Percentiles rank a stretch among this genome's conserved stretches.
Conservation (phyloP, 257 asterid genomes). For the Ligustrum vulgare region DNA sequence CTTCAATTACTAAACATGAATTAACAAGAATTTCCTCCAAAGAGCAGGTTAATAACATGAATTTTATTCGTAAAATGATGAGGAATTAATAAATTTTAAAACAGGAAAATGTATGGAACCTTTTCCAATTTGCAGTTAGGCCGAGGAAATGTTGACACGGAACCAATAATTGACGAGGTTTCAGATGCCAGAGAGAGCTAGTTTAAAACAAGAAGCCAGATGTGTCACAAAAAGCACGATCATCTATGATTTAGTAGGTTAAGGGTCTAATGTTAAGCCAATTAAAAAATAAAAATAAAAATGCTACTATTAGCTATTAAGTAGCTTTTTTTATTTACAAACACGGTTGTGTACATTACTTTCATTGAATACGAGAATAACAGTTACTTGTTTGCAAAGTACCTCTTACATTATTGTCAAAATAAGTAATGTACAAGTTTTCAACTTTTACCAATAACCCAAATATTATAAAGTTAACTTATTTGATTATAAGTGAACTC, state of each 20-base stretch:
- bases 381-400: background rate
- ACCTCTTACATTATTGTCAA: background rate
- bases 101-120: constrained; percentile 43
- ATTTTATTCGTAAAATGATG: background rate
- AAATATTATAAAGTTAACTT: too few relatives aligned
- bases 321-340: background rate
- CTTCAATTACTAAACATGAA: constrained; percentile 36
- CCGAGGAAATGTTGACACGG: constrained; percentile 35
- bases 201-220: constrained; percentile 24
- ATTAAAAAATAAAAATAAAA: too few relatives aligned
- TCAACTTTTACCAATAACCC: background rate
- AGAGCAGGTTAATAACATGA: background rate
- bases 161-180: constrained; percentile 32
- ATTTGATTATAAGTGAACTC: too few relatives aligned
- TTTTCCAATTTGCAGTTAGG: constrained; percentile 40
- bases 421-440: too few relatives aligned
- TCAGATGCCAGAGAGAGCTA: constrained; percentile 79
- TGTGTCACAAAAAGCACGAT: constrained; percentile 20
- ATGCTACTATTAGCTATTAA: too few relatives aligned
- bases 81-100: background rate
- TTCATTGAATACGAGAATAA: background rate
- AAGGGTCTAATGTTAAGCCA: background rate
- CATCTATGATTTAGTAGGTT: background rate
- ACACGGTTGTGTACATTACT: background rate
- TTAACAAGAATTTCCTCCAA: background rate